Evolutionary conservation across 257 asterid genomes (phyloP).

Genomic region (Hygrophila difformis): DNA sequence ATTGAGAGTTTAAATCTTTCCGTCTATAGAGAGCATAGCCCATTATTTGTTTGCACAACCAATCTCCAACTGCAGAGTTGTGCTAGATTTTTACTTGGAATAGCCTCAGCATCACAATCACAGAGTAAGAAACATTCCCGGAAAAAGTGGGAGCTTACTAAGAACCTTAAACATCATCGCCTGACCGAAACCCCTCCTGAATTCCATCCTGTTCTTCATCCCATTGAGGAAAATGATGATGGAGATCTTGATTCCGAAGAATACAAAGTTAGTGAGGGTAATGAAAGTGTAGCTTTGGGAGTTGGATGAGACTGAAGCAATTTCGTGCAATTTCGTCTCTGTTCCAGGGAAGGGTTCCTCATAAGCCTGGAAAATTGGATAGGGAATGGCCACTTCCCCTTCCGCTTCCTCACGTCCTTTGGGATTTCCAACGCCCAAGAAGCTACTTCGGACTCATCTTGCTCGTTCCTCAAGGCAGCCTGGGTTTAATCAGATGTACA

Average conservation of each 20-base stretch:
- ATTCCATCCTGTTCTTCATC: slow-evolving; percentile 23
- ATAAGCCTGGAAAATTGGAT: slow-evolving; percentile 61
- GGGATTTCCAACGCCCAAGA: slow-evolving; percentile 57
- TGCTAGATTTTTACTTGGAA: slow-evolving; percentile 16
- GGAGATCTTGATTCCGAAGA: slow-evolving; percentile 17
- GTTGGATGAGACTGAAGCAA: slow-evolving; percentile 67
- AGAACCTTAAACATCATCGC: slow-evolving; percentile 51
- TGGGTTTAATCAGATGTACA: slow-evolving; percentile 50
- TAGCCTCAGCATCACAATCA: slow-evolving; percentile 22
- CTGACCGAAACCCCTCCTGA: slow-evolving; percentile 53
- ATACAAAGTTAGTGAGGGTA: slow-evolving; percentile 11
- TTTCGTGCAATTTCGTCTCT: slow-evolving; percentile 84
- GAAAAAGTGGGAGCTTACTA: slow-evolving; percentile 39
- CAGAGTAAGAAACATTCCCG: slow-evolving; percentile 17
- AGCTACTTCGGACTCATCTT: slow-evolving; percentile 30
- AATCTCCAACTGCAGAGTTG: slow-evolving; percentile 3
- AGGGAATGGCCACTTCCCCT: slow-evolving; percentile 64
- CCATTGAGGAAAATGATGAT: slow-evolving; percentile 3
- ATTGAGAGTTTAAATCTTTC: no score
- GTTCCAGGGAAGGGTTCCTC: slow-evolving; percentile 68
- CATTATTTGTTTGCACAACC: neutral
- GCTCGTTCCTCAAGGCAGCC: slow-evolving; percentile 33
- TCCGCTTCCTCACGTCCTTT: slow-evolving; percentile 60
- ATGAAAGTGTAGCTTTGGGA: slow-evolving; percentile 47
- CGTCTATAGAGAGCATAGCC: no score